These are phyloP conservation scores for Eutypa lata DNA, from an alignment of 2,329 filamentous ascomycete genomes.

Conservation along the genomic window DNA sequence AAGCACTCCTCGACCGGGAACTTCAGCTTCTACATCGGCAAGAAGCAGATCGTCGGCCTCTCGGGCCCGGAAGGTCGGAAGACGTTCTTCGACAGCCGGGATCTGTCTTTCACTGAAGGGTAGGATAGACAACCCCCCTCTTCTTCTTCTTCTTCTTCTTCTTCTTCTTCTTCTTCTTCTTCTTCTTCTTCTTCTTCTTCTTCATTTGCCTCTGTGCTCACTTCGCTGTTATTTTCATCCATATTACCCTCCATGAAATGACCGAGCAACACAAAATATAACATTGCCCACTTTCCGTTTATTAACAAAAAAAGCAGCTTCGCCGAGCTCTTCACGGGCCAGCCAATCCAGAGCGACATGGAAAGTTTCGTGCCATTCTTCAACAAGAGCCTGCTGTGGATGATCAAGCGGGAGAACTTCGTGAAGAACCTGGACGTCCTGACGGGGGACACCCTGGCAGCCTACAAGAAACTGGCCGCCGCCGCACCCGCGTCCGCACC, in stretches of 20 bases:
- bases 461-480: constrained; percentile 35
- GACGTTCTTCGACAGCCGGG: constrained; percentile 43
- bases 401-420: constrained; percentile 37
- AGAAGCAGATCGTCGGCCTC: constrained; percentile 41
- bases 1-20: constrained; percentile 36
- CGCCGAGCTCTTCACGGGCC: constrained; percentile 20
- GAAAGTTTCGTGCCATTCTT: constrained; percentile 26
- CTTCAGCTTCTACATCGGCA: constrained; percentile 48
- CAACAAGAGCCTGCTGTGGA: constrained; percentile 24
- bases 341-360: constrained; percentile 9
- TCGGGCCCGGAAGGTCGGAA: constrained; percentile 40
- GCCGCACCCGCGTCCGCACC: neutral
- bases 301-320: no score
- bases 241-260: no score
- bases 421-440: constrained; percentile 37
- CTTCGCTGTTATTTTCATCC: no score
- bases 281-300: no score
- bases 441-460: constrained; percentile 37
- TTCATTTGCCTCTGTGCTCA: no score
- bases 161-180: neutral
- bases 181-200: no score
- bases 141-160: neutral
- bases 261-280: no score
- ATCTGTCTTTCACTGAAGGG: constrained; percentile 40
- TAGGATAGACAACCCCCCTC: constrained; percentile 18